Percentiles rank a stretch among this genome's conserved stretches.
Evolutionary conservation across 2,329 filamentous ascomycete genomes (phyloP).

Genomic region (Aspergillus quadricinctus): DNA sequence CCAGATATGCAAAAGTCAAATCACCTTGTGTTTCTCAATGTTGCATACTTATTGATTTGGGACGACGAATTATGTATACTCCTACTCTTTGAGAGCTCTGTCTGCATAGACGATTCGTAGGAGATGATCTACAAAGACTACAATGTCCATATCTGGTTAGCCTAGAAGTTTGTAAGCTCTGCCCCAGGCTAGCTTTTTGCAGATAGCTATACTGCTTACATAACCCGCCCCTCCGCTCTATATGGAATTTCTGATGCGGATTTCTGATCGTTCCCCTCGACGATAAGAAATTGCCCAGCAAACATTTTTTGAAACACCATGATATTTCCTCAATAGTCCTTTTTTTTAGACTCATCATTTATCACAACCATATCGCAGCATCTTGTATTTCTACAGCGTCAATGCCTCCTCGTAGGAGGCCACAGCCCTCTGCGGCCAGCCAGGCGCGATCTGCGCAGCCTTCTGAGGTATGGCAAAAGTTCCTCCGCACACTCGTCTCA

Average conservation of each 20-base stretch:
- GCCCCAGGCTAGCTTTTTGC: neutral
- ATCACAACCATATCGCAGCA: neutral
- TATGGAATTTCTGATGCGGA: slow-evolving; percentile 16
- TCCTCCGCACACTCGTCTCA: slow-evolving; percentile 15
- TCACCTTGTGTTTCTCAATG: neutral
- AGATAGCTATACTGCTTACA: slow-evolving; percentile 5
- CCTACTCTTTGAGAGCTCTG: no score
- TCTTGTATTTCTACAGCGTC: neutral
- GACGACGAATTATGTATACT: no score
- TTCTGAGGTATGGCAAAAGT: slow-evolving; percentile 31
- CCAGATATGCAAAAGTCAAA: neutral
- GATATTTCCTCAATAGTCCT: slow-evolving; percentile 1
- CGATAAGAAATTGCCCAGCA: slow-evolving; percentile 20
- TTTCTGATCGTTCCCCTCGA: slow-evolving; percentile 16
- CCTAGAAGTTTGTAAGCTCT: neutral
- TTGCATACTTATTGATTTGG: neutral
- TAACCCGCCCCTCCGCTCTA: slow-evolving; percentile 5
- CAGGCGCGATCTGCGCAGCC: slow-evolving; percentile 20
- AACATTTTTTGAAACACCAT: slow-evolving; percentile 6
- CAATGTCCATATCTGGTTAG: neutral
- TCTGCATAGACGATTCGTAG: no score
- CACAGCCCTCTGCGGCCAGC: slow-evolving; percentile 26
- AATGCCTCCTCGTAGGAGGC: slow-evolving; percentile 38
- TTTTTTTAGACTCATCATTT: neutral
- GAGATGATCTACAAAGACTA: no score